phyloP scores from a whole-genome alignment of 176 grass and related monocot species.

The Metroxylon sagu region DNA sequence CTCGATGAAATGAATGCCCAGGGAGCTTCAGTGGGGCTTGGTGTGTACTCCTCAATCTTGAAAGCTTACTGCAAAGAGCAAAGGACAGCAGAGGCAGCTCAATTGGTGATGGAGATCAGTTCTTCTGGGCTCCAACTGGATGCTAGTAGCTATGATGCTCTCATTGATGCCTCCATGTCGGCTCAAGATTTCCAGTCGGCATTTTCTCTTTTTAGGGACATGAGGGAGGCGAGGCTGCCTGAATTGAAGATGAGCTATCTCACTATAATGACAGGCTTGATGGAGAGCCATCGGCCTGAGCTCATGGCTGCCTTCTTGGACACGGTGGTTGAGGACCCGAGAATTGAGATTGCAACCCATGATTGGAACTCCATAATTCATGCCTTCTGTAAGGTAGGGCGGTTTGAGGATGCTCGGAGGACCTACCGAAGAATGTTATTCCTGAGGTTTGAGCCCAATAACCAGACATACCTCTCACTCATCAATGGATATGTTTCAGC shows the following conservation, averaged over 20 bases:
- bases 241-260: slow-evolving; percentile 85
- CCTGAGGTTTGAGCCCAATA: slow-evolving; percentile 82
- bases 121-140: slow-evolving; percentile 60
- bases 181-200: slow-evolving; percentile 88
- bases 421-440: slow-evolving; percentile 87
- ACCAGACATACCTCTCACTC: slow-evolving; percentile 87
- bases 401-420: slow-evolving; percentile 79
- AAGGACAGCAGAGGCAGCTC: slow-evolving; percentile 78
- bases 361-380: slow-evolving; percentile 99
- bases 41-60: slow-evolving; percentile 77
- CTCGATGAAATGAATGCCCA: slow-evolving; percentile 80
- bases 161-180: slow-evolving; percentile 91
- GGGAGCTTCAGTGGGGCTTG: slow-evolving; percentile 62
- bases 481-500: slow-evolving; percentile 77
- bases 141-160: slow-evolving; percentile 64
- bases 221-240: slow-evolving; percentile 76
- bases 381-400: slow-evolving; percentile 83
- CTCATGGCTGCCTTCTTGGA: slow-evolving; percentile 97
- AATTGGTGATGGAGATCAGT: slow-evolving; percentile 77
- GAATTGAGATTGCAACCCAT: slow-evolving; percentile 73
- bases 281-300: slow-evolving; percentile 77
- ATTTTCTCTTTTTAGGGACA: slow-evolving; percentile 89
- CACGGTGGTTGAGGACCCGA: slow-evolving; percentile 64
- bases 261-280: slow-evolving; percentile 97
- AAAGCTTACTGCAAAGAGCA: slow-evolving; percentile 93